Conservation (phyloP, 208 protist species). For the Trypanosoma caninum region DNA sequence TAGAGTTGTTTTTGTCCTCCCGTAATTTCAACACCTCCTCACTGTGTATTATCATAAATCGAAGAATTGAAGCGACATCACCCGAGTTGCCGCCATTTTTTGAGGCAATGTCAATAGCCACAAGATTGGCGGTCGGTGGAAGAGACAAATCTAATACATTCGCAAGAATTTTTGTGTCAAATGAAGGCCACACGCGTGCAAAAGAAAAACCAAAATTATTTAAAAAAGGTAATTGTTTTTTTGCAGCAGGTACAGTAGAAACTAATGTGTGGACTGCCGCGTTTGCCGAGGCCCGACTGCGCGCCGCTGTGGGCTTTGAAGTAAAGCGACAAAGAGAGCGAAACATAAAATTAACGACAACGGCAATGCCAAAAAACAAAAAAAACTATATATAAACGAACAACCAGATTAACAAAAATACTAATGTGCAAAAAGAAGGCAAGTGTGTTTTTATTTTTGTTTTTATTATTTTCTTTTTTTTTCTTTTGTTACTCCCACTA, state of each 20-base stretch:
- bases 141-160: slow-evolving; percentile 11
- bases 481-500: too few species aligned
- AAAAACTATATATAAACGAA: slow-evolving; percentile 14
- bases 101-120: slow-evolving; percentile 16
- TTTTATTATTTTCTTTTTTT: too few species aligned
- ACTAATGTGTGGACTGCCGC: neutral
- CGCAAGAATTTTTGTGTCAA: slow-evolving; percentile 11
- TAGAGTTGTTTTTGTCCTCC: neutral
- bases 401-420: neutral
- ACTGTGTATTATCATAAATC: slow-evolving; percentile 1
- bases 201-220: neutral
- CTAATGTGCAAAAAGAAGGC: too few species aligned
- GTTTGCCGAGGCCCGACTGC: neutral
- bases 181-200: slow-evolving; percentile 3
- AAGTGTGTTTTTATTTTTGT: too few species aligned
- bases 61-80: slow-evolving; percentile 5
- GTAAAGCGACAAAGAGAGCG: neutral
- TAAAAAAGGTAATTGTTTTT: neutral
- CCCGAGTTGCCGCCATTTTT: neutral
- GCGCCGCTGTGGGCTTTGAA: slow-evolving; percentile 5
- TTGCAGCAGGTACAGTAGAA: neutral
- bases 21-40: slow-evolving; percentile 2
- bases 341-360: neutral
- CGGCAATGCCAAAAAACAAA: neutral
- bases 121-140: slow-evolving; percentile 17